Evolutionary conservation across 2,329 filamentous ascomycete genomes (phyloP), one percentile per base, ranked within the genome.

Genomic region (Exophiala aquamarina): DNA sequence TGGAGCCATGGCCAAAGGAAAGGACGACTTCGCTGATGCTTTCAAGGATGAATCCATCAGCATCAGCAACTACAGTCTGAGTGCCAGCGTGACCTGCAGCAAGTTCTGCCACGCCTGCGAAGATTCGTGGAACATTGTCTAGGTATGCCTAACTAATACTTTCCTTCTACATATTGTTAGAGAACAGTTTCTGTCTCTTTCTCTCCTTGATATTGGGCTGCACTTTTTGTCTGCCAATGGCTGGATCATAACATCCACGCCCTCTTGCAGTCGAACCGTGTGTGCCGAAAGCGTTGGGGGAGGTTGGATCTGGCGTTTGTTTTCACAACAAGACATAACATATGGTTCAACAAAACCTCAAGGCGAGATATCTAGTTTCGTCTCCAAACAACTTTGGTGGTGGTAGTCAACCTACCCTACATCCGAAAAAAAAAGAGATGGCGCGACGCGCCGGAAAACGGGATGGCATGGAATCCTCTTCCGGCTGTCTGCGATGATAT

Each of bases 21-120:
- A 84, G 44, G 93, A 98, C 67, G 92, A 89, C 70, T 98, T 98
- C 66, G 93, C 93, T 56, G 93, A 98, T 66, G 81, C 82, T 32
- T 89, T 87, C 70, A 94, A 97, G 63, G 92, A 97, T 65, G 93
- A 98, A 72, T 89, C 94, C 63, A 97, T 98, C 65, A 89, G 87
- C 61, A 97, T 98, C 73, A 97, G 92, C 78, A 95, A 96, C 70
- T 98, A 88, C 78, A 95, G 91, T 64, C 78, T 98, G 55, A 95
- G 89, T 64, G 93, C 93, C 52, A 97, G 92, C 74, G 93, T 98
- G 54, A 92, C 93, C 34, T 98, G 93, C 79, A 96, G 92, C 82
- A 98, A 97, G 71, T 97, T 98, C 77, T 97, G 93, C 71, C 93
- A 98, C 70, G 93, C 92, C 32, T 92, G 91, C 34, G 93, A 98